Evolutionary conservation across 495 filamentous ascomycete species (phyloP).

Genomic region (Amorphotheca resinae): DNA sequence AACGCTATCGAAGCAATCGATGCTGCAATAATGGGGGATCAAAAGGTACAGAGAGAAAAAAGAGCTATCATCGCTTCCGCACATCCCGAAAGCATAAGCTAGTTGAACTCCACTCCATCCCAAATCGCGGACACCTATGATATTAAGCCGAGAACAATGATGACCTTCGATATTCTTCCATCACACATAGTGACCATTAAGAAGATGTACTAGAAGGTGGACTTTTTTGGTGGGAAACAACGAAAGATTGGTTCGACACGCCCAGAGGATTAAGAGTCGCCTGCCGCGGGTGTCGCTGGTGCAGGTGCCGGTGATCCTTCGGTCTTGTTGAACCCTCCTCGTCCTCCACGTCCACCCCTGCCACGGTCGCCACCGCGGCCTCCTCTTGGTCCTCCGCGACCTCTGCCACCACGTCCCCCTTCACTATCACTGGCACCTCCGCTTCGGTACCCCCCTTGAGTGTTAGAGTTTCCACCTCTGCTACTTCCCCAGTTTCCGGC

Average conservation of each 20-base stretch:
- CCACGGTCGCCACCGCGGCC: conserved; percentile 39
- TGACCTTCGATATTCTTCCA: conserved; percentile 13
- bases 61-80: conserved; percentile 20
- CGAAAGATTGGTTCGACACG: conserved; percentile 6
- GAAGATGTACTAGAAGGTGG: conserved; percentile 20
- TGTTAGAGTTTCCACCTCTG: conserved; percentile 43
- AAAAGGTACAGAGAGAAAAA: conserved; percentile 20
- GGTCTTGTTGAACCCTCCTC: conserved; percentile 44
- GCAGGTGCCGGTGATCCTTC: conserved; percentile 36
- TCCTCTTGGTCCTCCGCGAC: conserved; percentile 50
- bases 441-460: conserved; percentile 60
- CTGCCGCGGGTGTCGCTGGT: conserved; percentile 33
- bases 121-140: conserved; percentile 20
- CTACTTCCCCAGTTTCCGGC: conserved; percentile 68
- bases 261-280: conserved; percentile 32
- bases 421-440: conserved; percentile 71
- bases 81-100: conserved; percentile 19
- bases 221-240: conserved; percentile 24
- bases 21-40: conserved; percentile 19
- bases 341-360: conserved; percentile 47
- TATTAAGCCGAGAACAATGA: conserved; percentile 13
- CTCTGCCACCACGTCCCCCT: conserved; percentile 44
- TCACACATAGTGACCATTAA: conserved; percentile 22
- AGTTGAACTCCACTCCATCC: conserved; percentile 21
- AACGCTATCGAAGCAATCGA: conserved; percentile 19